Percentiles rank a stretch among this genome's conserved stretches.
Evolutionary conservation across 768 basidiomycete species (phyloP).

Genomic region (Saitozyma sp.): DNA sequence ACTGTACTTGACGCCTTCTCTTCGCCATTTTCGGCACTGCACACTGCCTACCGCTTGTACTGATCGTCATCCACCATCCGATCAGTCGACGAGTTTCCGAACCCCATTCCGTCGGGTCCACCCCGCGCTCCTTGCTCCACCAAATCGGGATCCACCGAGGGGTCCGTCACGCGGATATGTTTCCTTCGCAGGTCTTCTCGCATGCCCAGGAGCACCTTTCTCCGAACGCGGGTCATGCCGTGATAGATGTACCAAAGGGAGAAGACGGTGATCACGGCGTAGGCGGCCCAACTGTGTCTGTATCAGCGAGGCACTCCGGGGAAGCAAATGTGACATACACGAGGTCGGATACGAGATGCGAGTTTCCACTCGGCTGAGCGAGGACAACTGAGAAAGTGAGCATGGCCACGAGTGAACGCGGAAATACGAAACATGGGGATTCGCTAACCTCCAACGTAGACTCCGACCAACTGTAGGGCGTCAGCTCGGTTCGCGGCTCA

Average conservation of each 20-base stretch:
- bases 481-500: not conserved
- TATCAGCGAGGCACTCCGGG: not conserved
- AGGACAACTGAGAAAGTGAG: conserved; percentile 34
- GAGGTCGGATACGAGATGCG: conserved; percentile 67
- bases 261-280: conserved; percentile 67
- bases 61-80: not conserved
- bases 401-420: not conserved
- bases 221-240: conserved; percentile 61
- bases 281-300: conserved; percentile 57
- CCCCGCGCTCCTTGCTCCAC: not conserved
- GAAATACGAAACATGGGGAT: not conserved
- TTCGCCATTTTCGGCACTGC: not conserved
- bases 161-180: not conserved
- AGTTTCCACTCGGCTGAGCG: conserved; percentile 54
- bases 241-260: conserved; percentile 65
- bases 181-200: conserved; percentile 26
- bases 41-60: not conserved
- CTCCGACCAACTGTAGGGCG: conserved; percentile 59
- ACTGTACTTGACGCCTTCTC: not conserved
- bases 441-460: conserved; percentile 57
- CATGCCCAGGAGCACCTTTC: conserved; percentile 44
- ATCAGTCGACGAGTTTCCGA: too few species aligned
- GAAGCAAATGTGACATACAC: conserved; percentile 53
- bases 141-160: not conserved
- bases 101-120: too few species aligned